Conservation (phyloP, 2,329 filamentous ascomycete genomes). For the Akanthomyces dipterigenus region DNA sequence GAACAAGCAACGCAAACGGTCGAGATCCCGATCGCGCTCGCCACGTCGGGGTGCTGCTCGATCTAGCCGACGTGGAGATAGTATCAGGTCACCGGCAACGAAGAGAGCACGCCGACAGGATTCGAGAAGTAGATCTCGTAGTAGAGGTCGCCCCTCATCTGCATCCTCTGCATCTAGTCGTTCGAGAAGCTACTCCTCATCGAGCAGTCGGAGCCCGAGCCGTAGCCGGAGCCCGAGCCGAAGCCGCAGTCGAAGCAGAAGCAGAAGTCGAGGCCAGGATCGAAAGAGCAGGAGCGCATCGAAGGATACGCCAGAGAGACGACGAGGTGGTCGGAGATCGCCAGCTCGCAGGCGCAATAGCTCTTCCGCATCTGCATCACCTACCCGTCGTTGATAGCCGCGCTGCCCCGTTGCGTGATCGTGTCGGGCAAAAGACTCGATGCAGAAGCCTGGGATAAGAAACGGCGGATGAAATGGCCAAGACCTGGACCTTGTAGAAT, state of each 20-base stretch:
- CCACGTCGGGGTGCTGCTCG: constrained; percentile 24
- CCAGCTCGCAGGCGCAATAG: constrained; percentile 38
- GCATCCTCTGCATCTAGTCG: constrained; percentile 31
- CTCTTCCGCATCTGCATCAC: constrained; percentile 43
- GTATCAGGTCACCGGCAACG: constrained; percentile 33
- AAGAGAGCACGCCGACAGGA: constrained; percentile 46
- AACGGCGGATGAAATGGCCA: neutral
- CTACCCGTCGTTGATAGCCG: constrained; percentile 15
- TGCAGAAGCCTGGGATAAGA: neutral
- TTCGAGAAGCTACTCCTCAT: constrained; percentile 34
- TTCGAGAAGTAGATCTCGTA: constrained; percentile 41
- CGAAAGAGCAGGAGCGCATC: neutral
- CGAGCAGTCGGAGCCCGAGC: constrained; percentile 28
- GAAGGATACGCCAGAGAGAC: constrained; percentile 8
- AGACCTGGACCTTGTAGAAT: neutral
- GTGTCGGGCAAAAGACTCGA: neutral
- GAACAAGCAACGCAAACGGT: constrained; percentile 31
- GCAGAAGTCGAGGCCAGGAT: constrained; percentile 17
- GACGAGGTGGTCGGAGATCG: constrained; percentile 21
- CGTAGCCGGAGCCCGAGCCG: constrained; percentile 23
- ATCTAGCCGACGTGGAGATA: constrained; percentile 16
- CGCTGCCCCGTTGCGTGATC: neutral
- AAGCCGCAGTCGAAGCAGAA: constrained; percentile 21
- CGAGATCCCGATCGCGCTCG: constrained; percentile 25
- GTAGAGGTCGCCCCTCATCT: constrained; percentile 29